Conservation (phyloP, 2,329 filamentous ascomycete species). For the Lachnellula willkommii region DNA sequence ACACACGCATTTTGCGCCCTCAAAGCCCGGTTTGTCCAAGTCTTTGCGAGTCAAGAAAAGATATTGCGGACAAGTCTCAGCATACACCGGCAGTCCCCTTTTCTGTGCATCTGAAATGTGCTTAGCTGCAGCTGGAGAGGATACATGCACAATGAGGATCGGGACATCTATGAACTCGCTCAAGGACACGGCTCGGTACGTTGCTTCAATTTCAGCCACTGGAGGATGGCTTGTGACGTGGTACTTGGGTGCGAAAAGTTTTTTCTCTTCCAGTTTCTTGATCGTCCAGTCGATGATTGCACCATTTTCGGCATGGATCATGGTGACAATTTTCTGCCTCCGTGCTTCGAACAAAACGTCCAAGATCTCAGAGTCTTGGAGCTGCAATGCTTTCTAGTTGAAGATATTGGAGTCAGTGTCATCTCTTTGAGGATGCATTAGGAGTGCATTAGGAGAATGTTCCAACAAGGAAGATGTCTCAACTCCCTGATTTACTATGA, state of each 20-base stretch:
- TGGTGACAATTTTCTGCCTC: slow-evolving; percentile 45
- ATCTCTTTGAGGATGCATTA: too few relatives aligned
- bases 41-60: slow-evolving; percentile 48
- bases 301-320: slow-evolving; percentile 52
- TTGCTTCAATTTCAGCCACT: slow-evolving; percentile 47
- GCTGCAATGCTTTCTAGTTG: slow-evolving; percentile 32
- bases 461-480: too few relatives aligned
- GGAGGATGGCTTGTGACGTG: slow-evolving; percentile 45
- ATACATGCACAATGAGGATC: slow-evolving; percentile 50
- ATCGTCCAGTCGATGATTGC: slow-evolving; percentile 51
- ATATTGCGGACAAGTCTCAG: slow-evolving; percentile 53
- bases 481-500: too few relatives aligned
- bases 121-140: slow-evolving; percentile 40
- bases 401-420: too few relatives aligned
- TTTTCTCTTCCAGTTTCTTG: slow-evolving; percentile 43
- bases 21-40: slow-evolving; percentile 46
- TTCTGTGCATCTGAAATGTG: slow-evolving; percentile 45
- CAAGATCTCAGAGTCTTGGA: slow-evolving; percentile 37
- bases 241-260: slow-evolving; percentile 46
- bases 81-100: slow-evolving; percentile 44
- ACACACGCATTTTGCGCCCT: slow-evolving; percentile 51
- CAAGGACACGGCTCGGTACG: slow-evolving; percentile 47
- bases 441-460: too few relatives aligned
- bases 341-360: slow-evolving; percentile 39
- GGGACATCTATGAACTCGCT: slow-evolving; percentile 46